These are phyloP conservation scores for Globisporangium emineosum DNA, from an alignment of 352 stramenopile species.

Conservation along the genomic window DNA sequence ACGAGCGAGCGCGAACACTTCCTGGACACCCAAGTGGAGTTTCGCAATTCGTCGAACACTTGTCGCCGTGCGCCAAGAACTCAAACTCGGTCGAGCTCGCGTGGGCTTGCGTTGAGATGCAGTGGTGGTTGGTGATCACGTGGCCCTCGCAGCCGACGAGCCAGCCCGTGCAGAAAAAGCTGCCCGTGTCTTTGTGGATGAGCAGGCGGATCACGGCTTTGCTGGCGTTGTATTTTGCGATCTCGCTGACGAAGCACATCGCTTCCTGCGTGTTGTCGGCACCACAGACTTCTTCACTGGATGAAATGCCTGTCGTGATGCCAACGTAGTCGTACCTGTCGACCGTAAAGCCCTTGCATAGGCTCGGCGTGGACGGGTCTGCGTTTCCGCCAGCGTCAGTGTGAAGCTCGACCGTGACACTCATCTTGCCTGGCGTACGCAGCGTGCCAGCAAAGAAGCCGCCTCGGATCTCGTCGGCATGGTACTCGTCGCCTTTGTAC, in stretches of 20 bases:
- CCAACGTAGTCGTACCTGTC: constrained; percentile 42
- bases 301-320: constrained; percentile 9
- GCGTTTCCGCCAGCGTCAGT: constrained; percentile 21
- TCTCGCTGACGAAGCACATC: constrained; percentile 37
- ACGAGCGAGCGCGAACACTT: constrained; percentile 23
- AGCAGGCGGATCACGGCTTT: constrained; percentile 52
- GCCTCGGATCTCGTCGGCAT: constrained; percentile 18
- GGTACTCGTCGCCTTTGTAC: constrained; percentile 32
- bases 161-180: constrained; percentile 75
- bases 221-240: constrained; percentile 20
- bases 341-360: constrained; percentile 49
- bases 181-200: constrained; percentile 53
- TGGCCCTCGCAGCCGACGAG: constrained; percentile 72
- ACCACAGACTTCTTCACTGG: constrained; percentile 53
- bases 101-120: constrained; percentile 44
- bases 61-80: constrained; percentile 48
- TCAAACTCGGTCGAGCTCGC: constrained; percentile 68
- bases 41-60: constrained; percentile 37
- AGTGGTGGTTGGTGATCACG: constrained; percentile 81
- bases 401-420: background rate
- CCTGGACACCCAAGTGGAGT: constrained; percentile 32
- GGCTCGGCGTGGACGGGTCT: constrained; percentile 20
- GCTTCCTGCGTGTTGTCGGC: constrained; percentile 60
- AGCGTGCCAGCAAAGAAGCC: constrained; percentile 42
- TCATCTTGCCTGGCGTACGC: background rate